Evolutionary conservation across 441 rosid genomes (phyloP), one percentile per base, ranked within the genome.

Genomic region (Eutrema salsugineum): DNA sequence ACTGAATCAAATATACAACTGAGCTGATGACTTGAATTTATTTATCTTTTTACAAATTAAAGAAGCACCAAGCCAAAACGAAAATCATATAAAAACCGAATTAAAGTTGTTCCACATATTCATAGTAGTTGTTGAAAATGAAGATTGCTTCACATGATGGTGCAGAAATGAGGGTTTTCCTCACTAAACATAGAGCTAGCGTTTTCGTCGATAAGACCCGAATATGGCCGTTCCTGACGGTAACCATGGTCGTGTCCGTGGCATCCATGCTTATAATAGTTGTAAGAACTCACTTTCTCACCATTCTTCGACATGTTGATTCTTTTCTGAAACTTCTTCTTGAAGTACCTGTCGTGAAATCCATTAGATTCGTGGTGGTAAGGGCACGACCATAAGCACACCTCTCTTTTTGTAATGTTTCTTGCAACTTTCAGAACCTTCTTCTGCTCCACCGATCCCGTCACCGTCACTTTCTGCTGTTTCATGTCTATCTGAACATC

Each of bases 131-230:
- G 44, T 6, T 63, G 47, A 24, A 63, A 35, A 43, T 8, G 59
- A 57, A 64, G 15, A 57, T 19, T 5, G 35, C 48, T 84, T 24
- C 65, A 85, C 91, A 87, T 85, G 8, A 88, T 82, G 24, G 82
- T 72, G 63, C 97, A 90, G 77, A 91, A 91, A 65, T 90, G 82
- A 32, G 93, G 91, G 73, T 90, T 90, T 2, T 89, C 97, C 57
- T 93, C 94, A 36, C 85, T 86, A 53, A 91, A 91, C 72, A 88
- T 9, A 60, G 88, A 47, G 65, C 70, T 28, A 53, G 86, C 72
- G 38, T 66, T 79, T 16, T 83, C 73, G 19, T 83, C 77, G 17
- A 84, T 24, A 53, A 80, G 35, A 43, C 78, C 54, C 0, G 86
- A 68, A 56, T 63, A 83, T 62, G 80, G 81, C 22, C 82, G 79